Percentiles rank a stretch among this genome's conserved stretches.
These are phyloP conservation scores for Starmerella apis DNA, from an alignment of 805 yeast species.

Conservation along the genomic window DNA sequence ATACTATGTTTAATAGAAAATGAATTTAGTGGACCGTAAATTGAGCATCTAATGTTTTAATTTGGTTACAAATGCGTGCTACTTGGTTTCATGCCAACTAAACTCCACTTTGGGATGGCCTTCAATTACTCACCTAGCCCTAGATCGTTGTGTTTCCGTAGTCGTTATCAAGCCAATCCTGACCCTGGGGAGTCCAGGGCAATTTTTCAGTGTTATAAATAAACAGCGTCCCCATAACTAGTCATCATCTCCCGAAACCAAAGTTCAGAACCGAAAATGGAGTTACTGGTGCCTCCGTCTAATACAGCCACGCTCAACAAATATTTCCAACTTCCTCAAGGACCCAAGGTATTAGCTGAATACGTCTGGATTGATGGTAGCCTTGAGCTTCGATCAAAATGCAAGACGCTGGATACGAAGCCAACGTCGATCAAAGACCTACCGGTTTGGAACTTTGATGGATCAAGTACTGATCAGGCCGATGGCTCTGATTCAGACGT, in stretches of 20 bases:
- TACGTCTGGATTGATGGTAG: conserved; percentile 96
- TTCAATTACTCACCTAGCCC: conserved; percentile 2
- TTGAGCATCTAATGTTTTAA: no score
- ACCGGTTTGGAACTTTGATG: conserved; percentile 99
- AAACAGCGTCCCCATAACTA: not conserved
- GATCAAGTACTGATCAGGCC: conserved; percentile 97
- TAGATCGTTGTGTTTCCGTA: conserved; percentile 1
- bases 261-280: conserved; percentile 11
- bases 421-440: conserved; percentile 70
- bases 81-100: not conserved
- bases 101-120: not conserved
- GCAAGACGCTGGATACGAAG: conserved; percentile 67
- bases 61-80: no score
- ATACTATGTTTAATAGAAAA: no score
- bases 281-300: conserved; percentile 24
- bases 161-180: conserved; percentile 7
- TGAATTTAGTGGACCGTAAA: no score
- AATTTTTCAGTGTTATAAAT: conserved; percentile 7
- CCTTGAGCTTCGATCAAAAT: conserved; percentile 86
- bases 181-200: conserved; percentile 5
- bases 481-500: conserved; percentile 96
- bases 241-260: not conserved
- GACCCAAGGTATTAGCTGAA: conserved; percentile 83
- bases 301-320: conserved; percentile 72
- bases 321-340: conserved; percentile 74